Conservation (phyloP, 208 protist genomes). For the Leishmania arabica region DNA sequence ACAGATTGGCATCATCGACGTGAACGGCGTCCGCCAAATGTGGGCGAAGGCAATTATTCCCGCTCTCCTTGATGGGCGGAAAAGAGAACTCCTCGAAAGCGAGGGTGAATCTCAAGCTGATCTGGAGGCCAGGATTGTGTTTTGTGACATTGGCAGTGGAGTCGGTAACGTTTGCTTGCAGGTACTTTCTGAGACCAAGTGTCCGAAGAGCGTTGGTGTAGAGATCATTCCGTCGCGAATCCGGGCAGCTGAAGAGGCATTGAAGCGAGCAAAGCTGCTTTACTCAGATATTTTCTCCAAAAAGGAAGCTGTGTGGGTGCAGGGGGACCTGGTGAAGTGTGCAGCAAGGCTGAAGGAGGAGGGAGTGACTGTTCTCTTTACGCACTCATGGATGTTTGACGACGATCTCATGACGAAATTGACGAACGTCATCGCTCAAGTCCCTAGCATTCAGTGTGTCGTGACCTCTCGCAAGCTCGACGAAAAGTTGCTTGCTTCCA, state of each 20-base stretch:
- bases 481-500: constrained; percentile 37
- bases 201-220: constrained; percentile 68
- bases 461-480: constrained; percentile 78
- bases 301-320: constrained; percentile 73
- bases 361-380: constrained; percentile 77
- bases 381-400: constrained; percentile 88
- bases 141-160: constrained; percentile 88
- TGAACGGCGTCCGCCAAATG: constrained; percentile 75
- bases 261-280: constrained; percentile 42
- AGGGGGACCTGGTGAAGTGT: constrained; percentile 71
- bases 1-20: constrained; percentile 76
- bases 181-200: constrained; percentile 76
- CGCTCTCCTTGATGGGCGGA: constrained; percentile 19
- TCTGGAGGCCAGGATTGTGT: constrained; percentile 61
- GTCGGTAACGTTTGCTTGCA: constrained; percentile 86
- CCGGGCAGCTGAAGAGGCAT: constrained; percentile 49
- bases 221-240: constrained; percentile 79
- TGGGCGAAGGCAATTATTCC: constrained; percentile 71
- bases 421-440: constrained; percentile 46
- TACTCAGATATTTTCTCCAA: constrained; percentile 54
- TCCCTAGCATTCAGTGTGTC: constrained; percentile 72
- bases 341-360: constrained; percentile 43
- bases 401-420: constrained; percentile 74
- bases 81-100: constrained; percentile 25
- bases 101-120: constrained; percentile 26